These are phyloP conservation scores for Erysiphe pulchra DNA, from an alignment of 2,329 filamentous ascomycete genomes.

Conservation along the genomic window DNA sequence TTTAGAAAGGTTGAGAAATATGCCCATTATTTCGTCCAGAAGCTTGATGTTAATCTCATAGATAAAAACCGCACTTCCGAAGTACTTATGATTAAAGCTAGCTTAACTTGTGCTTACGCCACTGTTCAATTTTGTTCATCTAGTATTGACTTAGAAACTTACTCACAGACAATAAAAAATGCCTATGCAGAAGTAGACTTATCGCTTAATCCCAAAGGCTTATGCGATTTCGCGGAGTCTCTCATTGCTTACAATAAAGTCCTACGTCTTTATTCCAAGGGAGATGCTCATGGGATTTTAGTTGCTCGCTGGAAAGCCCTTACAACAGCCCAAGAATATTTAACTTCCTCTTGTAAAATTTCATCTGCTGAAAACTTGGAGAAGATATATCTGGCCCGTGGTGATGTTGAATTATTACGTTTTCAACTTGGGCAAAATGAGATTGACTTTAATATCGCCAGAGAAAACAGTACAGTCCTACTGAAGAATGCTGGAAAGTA, in stretches of 20 bases:
- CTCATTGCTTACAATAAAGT: slow-evolving; percentile 24
- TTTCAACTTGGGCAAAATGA: slow-evolving; percentile 23
- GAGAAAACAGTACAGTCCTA: neutral
- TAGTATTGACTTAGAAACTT: slow-evolving; percentile 23
- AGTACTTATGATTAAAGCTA: slow-evolving; percentile 26
- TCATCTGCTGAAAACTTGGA: slow-evolving; percentile 22
- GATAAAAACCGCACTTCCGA: slow-evolving; percentile 19
- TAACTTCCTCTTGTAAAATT: slow-evolving; percentile 25
- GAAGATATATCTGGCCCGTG: slow-evolving; percentile 26
- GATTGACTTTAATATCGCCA: neutral
- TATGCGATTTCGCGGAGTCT: slow-evolving; percentile 1
- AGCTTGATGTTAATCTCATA: slow-evolving; percentile 25
- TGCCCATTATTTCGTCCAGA: slow-evolving; percentile 19
- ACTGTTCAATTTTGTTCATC: slow-evolving; percentile 28
- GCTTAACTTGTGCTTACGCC: slow-evolving; percentile 27
- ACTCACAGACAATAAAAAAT: slow-evolving; percentile 17
- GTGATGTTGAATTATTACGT: slow-evolving; percentile 27
- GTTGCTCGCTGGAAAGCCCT: slow-evolving; percentile 23
- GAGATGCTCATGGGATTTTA: slow-evolving; percentile 4
- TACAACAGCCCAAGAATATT: slow-evolving; percentile 21
- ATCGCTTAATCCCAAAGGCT: slow-evolving; percentile 1
- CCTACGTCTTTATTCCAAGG: slow-evolving; percentile 13
- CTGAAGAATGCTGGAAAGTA: slow-evolving; percentile 1
- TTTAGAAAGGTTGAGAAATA: neutral
- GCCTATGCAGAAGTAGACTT: slow-evolving; percentile 3